A percentile compares a stretch with the other conserved stretches of the same genome.
These are phyloP conservation scores for Lactifluus echinatus DNA, from an alignment of 768 basidiomycete genomes.

Conservation along the genomic window DNA sequence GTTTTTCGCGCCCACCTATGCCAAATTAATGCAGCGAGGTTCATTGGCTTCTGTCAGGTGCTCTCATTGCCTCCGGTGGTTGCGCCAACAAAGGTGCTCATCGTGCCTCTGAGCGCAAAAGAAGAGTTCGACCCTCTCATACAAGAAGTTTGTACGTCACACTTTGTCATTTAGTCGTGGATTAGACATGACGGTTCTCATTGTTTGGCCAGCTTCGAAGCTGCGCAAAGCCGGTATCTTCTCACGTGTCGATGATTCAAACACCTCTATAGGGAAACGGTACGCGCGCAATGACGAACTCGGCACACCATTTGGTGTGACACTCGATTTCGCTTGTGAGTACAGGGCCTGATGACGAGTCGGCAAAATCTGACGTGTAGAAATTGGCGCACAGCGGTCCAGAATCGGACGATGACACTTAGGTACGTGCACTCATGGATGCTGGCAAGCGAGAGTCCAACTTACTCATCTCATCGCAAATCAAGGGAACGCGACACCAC, in stretches of 20 bases:
- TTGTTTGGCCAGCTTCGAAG: slow-evolving; percentile 55
- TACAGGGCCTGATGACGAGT: slow-evolving; percentile 19
- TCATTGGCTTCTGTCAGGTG: slow-evolving; percentile 42
- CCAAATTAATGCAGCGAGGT: slow-evolving; percentile 9
- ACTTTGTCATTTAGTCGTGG: slow-evolving; percentile 12
- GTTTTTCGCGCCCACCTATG: slow-evolving; percentile 28
- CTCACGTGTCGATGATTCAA: slow-evolving; percentile 92
- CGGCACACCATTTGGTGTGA: slow-evolving; percentile 94
- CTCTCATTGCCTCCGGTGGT: slow-evolving; percentile 84
- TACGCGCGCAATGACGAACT: slow-evolving; percentile 98
- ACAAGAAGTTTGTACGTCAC: slow-evolving; percentile 73
- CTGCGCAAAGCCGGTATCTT: slow-evolving; percentile 85
- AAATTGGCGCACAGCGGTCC: slow-evolving; percentile 50
- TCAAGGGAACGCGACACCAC: slow-evolving; percentile 90
- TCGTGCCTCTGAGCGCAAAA: slow-evolving; percentile 86
- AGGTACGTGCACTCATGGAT: slow-evolving; percentile 43
- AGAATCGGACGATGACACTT: slow-evolving; percentile 90
- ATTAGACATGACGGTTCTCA: slow-evolving; percentile 2
- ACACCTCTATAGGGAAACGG: slow-evolving; percentile 90
- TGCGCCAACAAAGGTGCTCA: slow-evolving; percentile 94
- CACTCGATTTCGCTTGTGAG: slow-evolving; percentile 89
- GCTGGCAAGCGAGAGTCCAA: not conserved
- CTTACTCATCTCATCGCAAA: slow-evolving; percentile 7
- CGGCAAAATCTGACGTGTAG: slow-evolving; percentile 11
- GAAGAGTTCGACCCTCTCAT: slow-evolving; percentile 79